Percentiles rank a stretch among this genome's conserved stretches.
These are phyloP conservation scores for Periconia macrospinosa DNA, from an alignment of 2,329 filamentous ascomycete genomes.

Conservation along the genomic window DNA sequence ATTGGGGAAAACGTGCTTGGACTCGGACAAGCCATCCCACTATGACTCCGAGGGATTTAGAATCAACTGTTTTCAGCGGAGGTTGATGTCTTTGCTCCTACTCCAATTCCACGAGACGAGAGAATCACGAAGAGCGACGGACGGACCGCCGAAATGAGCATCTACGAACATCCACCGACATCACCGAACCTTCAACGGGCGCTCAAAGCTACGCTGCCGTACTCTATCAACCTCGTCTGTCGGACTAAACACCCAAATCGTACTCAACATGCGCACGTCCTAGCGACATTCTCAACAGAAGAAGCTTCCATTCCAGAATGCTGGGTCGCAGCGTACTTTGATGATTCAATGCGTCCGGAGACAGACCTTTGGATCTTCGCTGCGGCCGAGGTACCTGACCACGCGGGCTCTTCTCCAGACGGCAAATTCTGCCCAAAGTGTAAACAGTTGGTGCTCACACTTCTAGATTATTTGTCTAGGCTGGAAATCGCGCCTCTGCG, in stretches of 20 bases:
- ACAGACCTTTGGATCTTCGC: conserved; percentile 67
- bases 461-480: conserved; percentile 31
- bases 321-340: conserved; percentile 64
- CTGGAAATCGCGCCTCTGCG: conserved; percentile 30
- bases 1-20: too few relatives aligned
- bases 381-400: conserved; percentile 25
- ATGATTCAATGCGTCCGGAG: conserved; percentile 62
- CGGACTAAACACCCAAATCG: conserved; percentile 61
- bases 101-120: too few relatives aligned
- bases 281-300: conserved; percentile 43
- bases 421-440: conserved; percentile 26
- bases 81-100: too few relatives aligned
- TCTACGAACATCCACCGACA: conserved; percentile 13
- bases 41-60: too few relatives aligned
- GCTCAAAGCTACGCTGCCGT: conserved; percentile 57
- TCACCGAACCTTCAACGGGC: conserved; percentile 56
- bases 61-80: too few relatives aligned
- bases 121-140: too few relatives aligned
- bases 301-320: conserved; percentile 23
- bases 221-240: conserved; percentile 64
- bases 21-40: too few relatives aligned
- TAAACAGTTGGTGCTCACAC: conserved; percentile 28
- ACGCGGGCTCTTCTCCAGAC: conserved; percentile 7
- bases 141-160: too few relatives aligned
- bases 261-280: conserved; percentile 37